These are phyloP conservation scores for Iberis amara DNA, from an alignment of 441 rosid genomes.

Conservation along the genomic window DNA sequence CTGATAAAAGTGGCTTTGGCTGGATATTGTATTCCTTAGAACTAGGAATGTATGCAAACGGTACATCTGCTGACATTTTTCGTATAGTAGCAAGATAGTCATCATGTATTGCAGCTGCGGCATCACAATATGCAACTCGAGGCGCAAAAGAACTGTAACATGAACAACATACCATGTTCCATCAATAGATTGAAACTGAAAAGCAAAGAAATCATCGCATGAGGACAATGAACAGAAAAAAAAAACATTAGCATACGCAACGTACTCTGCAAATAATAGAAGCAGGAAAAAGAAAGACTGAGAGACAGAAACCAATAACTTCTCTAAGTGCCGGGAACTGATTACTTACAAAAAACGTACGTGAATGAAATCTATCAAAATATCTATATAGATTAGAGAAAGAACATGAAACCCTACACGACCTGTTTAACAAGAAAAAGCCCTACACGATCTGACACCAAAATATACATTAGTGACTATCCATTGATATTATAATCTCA, in stretches of 20 bases:
- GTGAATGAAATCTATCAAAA: not conserved
- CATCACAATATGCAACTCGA: slow-evolving; percentile 82
- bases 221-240: too few species aligned
- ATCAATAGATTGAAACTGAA: slow-evolving; percentile 10
- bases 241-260: too few species aligned
- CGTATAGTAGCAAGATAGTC: slow-evolving; percentile 46
- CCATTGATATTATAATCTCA: too few species aligned
- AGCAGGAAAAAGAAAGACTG: too few species aligned
- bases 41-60: slow-evolving; percentile 36
- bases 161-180: slow-evolving; percentile 20
- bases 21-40: slow-evolving; percentile 67
- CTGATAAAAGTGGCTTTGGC: slow-evolving; percentile 74
- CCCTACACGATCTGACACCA: too few species aligned
- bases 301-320: not conserved
- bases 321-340: not conserved
- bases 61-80: slow-evolving; percentile 36
- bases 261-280: too few species aligned
- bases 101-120: slow-evolving; percentile 55
- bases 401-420: not conserved
- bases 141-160: slow-evolving; percentile 47
- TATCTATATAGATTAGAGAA: not conserved
- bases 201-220: too few species aligned
- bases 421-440: not conserved
- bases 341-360: not conserved
- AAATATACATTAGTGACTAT: too few species aligned